Percentiles rank a stretch among this genome's conserved stretches.
phyloP scores from a whole-genome alignment of 2,329 filamentous ascomycete species.

The Pseudogymnoascus sp. region DNA sequence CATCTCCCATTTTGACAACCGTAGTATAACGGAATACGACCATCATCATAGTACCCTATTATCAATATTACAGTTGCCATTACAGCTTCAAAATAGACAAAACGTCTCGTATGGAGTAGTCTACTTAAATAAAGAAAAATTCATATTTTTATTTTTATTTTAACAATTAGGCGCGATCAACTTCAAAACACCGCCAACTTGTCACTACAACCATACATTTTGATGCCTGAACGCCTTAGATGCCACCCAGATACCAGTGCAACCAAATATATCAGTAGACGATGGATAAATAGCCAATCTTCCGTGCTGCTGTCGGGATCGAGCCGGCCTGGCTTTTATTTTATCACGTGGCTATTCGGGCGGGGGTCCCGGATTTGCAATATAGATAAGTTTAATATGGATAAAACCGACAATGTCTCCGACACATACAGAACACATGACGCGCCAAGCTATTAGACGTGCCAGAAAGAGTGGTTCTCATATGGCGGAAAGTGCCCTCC shows the following conservation, averaged over 20 bases:
- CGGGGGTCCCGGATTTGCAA: not conserved
- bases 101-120: not conserved
- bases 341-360: conserved; percentile 3
- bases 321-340: not conserved
- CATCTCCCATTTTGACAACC: not conserved
- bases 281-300: not conserved
- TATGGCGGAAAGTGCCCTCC: conserved; percentile 1
- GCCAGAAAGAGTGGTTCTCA: not conserved
- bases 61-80: not conserved
- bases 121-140: not conserved
- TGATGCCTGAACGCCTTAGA: not conserved
- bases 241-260: not conserved
- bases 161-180: not conserved
- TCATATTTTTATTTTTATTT: not conserved
- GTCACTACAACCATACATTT: not conserved
- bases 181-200: not conserved
- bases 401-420: not conserved
- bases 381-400: not conserved
- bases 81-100: not conserved
- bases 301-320: not conserved
- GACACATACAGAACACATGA: not conserved
- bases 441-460: not conserved
- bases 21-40: not conserved
- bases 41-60: not conserved
- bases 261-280: not conserved